Evolutionary conservation across 2,329 filamentous ascomycete genomes (phyloP).

Genomic region (Aspergillus sp.): DNA sequence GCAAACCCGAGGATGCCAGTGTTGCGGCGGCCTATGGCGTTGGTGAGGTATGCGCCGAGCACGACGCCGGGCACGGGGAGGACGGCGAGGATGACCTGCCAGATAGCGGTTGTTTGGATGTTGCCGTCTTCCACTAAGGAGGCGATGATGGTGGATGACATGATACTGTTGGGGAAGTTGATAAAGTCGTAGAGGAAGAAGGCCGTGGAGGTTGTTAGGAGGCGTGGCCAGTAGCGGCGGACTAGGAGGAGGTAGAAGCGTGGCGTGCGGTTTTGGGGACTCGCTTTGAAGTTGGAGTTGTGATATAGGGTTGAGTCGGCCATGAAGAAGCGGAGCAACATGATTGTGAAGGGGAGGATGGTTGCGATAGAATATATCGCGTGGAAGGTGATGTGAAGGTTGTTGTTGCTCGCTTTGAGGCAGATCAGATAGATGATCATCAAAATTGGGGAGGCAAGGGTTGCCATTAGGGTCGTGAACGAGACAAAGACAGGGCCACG

Average conservation of each 20-base stretch:
- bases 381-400: constrained; percentile 31
- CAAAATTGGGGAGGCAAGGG: constrained; percentile 31
- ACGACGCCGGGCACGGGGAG: constrained; percentile 36
- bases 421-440: constrained; percentile 38
- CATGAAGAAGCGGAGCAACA: constrained; percentile 36
- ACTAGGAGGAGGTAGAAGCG: constrained; percentile 26
- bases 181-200: constrained; percentile 41
- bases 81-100: constrained; percentile 35
- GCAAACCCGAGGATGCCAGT: constrained; percentile 33
- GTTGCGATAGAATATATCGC: constrained; percentile 34
- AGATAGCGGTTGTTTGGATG: constrained; percentile 34
- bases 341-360: constrained; percentile 32
- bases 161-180: constrained; percentile 40
- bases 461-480: constrained; percentile 38
- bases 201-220: constrained; percentile 32
- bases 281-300: constrained; percentile 31
- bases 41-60: constrained; percentile 33
- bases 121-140: constrained; percentile 32
- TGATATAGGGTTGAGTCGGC: constrained; percentile 33
- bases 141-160: constrained; percentile 36
- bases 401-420: constrained; percentile 36
- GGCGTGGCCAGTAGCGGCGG: constrained; percentile 27
- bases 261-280: constrained; percentile 20
- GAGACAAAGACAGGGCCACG: constrained; percentile 37
- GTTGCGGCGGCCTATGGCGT: constrained; percentile 31